Conservation (phyloP, 1,284 basidiomycete genomes). For the Marasmius sp. region DNA sequence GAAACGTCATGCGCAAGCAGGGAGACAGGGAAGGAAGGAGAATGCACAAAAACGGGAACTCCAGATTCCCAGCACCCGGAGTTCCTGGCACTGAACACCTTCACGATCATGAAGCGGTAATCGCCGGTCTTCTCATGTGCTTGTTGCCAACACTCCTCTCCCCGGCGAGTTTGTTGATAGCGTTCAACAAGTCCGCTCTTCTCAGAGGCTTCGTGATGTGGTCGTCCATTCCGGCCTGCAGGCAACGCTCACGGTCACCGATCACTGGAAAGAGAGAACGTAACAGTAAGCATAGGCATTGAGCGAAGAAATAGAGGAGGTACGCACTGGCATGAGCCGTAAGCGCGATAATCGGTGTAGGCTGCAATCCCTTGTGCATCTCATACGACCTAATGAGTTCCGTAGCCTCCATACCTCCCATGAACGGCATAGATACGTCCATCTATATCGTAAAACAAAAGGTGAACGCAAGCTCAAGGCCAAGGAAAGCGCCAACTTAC, state of each 20-base stretch:
- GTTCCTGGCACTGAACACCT: too few relatives aligned
- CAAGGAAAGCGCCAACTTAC: slow-evolving; percentile 42
- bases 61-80: too few relatives aligned
- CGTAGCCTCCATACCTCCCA: slow-evolving; percentile 93
- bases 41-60: too few relatives aligned
- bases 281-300: slow-evolving; percentile 9
- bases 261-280: slow-evolving; percentile 67
- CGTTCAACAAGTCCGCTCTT: slow-evolving; percentile 72
- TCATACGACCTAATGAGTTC: slow-evolving; percentile 84
- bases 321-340: slow-evolving; percentile 87
- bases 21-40: too few relatives aligned
- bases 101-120: background rate
- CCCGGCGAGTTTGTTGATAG: slow-evolving; percentile 72
- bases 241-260: slow-evolving; percentile 90
- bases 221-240: slow-evolving; percentile 86
- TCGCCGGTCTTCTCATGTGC: background rate
- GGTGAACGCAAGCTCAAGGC: background rate
- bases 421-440: slow-evolving; percentile 98
- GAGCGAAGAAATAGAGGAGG: background rate
- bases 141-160: slow-evolving; percentile 19
- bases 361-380: slow-evolving; percentile 65
- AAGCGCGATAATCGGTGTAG: slow-evolving; percentile 93
- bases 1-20: too few relatives aligned
- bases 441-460: slow-evolving; percentile 53
- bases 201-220: slow-evolving; percentile 79